A percentile compares a stretch with the other conserved stretches of the same genome.
These are phyloP conservation scores for Knoxdaviesia capensis DNA, from an alignment of 2,329 filamentous ascomycete species.

Conservation along the genomic window DNA sequence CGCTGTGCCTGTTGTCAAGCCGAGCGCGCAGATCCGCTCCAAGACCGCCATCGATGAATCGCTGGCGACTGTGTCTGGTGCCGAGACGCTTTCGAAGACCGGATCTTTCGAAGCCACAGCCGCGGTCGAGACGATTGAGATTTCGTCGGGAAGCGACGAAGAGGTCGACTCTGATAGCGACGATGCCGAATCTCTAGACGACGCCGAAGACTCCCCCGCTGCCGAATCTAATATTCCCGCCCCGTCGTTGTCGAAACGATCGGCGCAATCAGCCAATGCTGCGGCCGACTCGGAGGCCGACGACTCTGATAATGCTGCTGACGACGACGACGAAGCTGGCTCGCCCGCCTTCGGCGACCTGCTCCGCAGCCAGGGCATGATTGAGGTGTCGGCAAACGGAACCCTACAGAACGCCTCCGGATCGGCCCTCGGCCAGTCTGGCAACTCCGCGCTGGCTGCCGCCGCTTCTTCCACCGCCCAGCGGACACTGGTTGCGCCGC, in stretches of 20 bases:
- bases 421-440: no score
- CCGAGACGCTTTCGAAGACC: conserved; percentile 16
- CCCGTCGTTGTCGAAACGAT: no score
- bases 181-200: conserved; percentile 10
- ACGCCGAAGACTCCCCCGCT: conserved; percentile 6
- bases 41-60: conserved; percentile 36
- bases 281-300: conserved; percentile 8
- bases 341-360: conserved; percentile 74
- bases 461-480: conserved; percentile 5
- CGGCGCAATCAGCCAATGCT: conserved; percentile 12
- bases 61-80: conserved; percentile 29
- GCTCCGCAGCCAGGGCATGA: conserved; percentile 49
- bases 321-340: conserved; percentile 26
- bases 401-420: no score
- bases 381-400: conserved; percentile 44
- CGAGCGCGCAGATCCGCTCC: conserved; percentile 27
- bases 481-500: conserved; percentile 33
- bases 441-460: conserved; percentile 18
- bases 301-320: conserved; percentile 8
- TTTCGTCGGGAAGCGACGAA: conserved; percentile 33
- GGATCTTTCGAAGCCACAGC: conserved; percentile 5
- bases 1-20: conserved; percentile 31
- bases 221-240: no score
- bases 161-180: conserved; percentile 23
- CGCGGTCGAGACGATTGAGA: conserved; percentile 27